These are phyloP conservation scores for Tylopilus plumbeoviolaceoides DNA, from an alignment of 768 basidiomycete species.

Conservation along the genomic window DNA sequence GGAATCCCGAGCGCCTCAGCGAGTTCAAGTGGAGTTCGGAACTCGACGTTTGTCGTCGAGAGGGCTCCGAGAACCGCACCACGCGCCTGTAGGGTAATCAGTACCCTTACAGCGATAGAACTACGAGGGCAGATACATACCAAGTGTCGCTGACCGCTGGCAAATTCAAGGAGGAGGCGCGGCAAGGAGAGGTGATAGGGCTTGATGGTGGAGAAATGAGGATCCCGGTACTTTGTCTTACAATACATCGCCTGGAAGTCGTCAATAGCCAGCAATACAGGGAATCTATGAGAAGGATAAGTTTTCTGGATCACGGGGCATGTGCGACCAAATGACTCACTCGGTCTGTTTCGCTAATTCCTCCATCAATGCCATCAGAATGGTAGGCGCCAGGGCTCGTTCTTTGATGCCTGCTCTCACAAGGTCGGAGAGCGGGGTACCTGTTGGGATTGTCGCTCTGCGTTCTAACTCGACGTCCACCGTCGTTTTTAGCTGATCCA, in stretches of 20 bases:
- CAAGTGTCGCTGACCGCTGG: conserved; percentile 63
- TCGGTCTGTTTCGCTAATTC: conserved; percentile 60
- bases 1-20: conserved; percentile 53
- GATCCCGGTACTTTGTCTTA: conserved; percentile 65
- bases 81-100: conserved; percentile 40
- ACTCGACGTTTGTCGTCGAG: conserved; percentile 55
- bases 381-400: conserved; percentile 46
- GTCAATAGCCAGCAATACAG: conserved; percentile 81
- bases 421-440: conserved; percentile 51
- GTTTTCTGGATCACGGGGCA: background rate
- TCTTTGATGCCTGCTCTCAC: conserved; percentile 56
- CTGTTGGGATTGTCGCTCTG: conserved; percentile 40
- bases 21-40: conserved; percentile 59
- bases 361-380: conserved; percentile 55
- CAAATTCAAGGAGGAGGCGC: conserved; percentile 71
- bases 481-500: conserved; percentile 41
- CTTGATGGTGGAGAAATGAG: conserved; percentile 62
- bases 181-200: conserved; percentile 79
- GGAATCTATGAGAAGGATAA: conserved; percentile 43
- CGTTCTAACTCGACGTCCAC: conserved; percentile 46
- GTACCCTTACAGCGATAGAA: background rate
- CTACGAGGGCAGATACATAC: conserved; percentile 42
- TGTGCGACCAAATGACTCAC: conserved; percentile 37
- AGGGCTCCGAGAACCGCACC: conserved; percentile 75
- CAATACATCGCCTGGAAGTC: conserved; percentile 83